phyloP scores from a whole-genome alignment of 768 basidiomycete genomes.

The Lactifluus hygrophoroides region DNA sequence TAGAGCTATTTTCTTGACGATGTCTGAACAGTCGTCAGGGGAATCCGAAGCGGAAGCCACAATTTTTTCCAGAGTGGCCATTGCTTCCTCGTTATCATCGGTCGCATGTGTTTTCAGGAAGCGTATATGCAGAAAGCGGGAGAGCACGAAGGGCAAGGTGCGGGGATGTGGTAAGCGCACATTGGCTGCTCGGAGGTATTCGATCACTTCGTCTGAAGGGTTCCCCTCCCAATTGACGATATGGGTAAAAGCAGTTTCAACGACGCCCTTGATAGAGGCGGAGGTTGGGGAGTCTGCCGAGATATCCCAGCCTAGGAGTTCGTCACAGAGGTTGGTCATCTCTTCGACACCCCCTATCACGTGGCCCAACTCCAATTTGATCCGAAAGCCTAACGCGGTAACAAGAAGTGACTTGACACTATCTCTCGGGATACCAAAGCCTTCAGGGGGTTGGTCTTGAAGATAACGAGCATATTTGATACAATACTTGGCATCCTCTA shows the following conservation, averaged over 20 bases:
- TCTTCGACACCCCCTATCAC: not conserved
- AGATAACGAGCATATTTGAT: not conserved
- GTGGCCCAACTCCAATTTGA: not conserved
- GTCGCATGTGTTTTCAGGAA: not conserved
- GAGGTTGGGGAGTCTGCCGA: too few species aligned
- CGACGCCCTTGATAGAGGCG: not conserved
- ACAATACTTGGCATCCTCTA: not conserved
- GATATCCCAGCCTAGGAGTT: not conserved
- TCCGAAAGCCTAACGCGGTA: not conserved
- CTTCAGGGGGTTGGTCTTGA: not conserved
- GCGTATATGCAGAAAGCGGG: not conserved
- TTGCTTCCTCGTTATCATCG: not conserved
- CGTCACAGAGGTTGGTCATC: not conserved
- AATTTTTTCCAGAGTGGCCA: not conserved
- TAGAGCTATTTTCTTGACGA: not conserved
- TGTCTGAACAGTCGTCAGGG: not conserved
- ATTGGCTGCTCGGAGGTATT: not conserved
- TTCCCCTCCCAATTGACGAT: too few species aligned
- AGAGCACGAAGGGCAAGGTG: not conserved
- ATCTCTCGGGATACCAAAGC: not conserved
- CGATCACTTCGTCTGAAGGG: not conserved
- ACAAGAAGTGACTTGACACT: not conserved
- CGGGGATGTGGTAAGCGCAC: not conserved
- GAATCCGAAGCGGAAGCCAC: not conserved
- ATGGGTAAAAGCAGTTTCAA: not conserved